Conservation (phyloP, 768 basidiomycete species). For the Tricholoma sp. region DNA sequence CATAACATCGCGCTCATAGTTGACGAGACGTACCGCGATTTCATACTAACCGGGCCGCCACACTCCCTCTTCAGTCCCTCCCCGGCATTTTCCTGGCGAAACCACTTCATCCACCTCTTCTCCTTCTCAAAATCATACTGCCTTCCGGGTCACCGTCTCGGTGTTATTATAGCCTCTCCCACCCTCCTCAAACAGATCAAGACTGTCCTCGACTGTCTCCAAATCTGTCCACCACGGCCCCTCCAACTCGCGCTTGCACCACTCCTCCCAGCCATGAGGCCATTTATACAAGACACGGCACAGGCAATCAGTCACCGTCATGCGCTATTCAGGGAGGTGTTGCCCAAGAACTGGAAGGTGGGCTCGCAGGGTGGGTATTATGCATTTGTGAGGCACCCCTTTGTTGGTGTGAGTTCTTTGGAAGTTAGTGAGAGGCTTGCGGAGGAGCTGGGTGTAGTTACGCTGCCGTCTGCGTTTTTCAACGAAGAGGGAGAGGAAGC, state of each 20-base stretch:
- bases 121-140: conserved; percentile 81
- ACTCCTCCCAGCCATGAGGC: conserved; percentile 47
- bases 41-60: conserved; percentile 48
- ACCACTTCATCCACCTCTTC: conserved; percentile 61
- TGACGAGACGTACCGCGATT: conserved; percentile 91
- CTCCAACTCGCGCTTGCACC: conserved; percentile 62
- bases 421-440: conserved; percentile 59
- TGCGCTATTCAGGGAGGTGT: conserved; percentile 41
- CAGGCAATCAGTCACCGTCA: conserved; percentile 47
- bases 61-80: conserved; percentile 58
- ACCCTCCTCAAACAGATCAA: conserved; percentile 41
- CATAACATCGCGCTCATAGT: conserved; percentile 60
- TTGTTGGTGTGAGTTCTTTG: conserved; percentile 38
- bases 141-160: conserved; percentile 80
- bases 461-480: conserved; percentile 66
- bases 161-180: conserved; percentile 61
- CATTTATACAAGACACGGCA: conserved; percentile 45
- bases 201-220: conserved; percentile 68
- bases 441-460: conserved; percentile 55
- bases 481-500: conserved; percentile 27
- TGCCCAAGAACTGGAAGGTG: conserved; percentile 56
- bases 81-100: conserved; percentile 45
- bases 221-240: conserved; percentile 74
- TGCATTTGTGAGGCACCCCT: conserved; percentile 73
- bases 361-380: conserved; percentile 60